Evolutionary conservation across 2,329 filamentous ascomycete genomes (phyloP), one percentile per base, ranked within the genome.

Genomic region (Eutypella sp.): DNA sequence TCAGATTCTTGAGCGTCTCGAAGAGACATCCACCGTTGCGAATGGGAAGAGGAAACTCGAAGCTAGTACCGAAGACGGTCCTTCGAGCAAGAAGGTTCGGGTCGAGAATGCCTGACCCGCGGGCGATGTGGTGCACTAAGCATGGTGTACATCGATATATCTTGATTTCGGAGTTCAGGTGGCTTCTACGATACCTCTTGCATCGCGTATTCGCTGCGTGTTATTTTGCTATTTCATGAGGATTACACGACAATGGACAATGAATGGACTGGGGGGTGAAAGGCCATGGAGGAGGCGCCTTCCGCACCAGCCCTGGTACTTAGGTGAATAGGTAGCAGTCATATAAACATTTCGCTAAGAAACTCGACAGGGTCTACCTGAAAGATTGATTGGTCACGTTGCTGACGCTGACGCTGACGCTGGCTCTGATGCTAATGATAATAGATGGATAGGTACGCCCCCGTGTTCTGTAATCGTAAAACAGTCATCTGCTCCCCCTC

Each of bases 1-100:
- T n/a, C 74, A 81, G 44, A 69, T 89, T 34, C 66, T 92, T 10
- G 60, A 62, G 41, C 56, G 55, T 23, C 29, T 61, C n/a, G 55
- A 57, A 25, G 44, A 56, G n/a, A 58, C 36, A 37, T 33, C 50
- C 48, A 22, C 45, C 46, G 40, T 45, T 34, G 16, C 49, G 5
- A 70, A 66, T 27, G 65, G 67, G 5, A 81, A 80, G 66, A 67
- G 77, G 40, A 79, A 75, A 58, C 49, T 69, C 19, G 60, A 57
- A n/a, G 56, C 60, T 3, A 55, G 24, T 5, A 56, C 51, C 41
- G 41, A 53, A 20, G 25, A 59, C 49, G 33, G 52, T 40, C 19
- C 52, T 25, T 54, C 62, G 1, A 69, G 57, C 50, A 80, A 80
- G 65, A 78, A 71, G 64, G 64, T 64, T 13, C 69, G 69, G 29